Conservation (phyloP, 805 yeast species). For the Hanseniaspora clermontiae region DNA sequence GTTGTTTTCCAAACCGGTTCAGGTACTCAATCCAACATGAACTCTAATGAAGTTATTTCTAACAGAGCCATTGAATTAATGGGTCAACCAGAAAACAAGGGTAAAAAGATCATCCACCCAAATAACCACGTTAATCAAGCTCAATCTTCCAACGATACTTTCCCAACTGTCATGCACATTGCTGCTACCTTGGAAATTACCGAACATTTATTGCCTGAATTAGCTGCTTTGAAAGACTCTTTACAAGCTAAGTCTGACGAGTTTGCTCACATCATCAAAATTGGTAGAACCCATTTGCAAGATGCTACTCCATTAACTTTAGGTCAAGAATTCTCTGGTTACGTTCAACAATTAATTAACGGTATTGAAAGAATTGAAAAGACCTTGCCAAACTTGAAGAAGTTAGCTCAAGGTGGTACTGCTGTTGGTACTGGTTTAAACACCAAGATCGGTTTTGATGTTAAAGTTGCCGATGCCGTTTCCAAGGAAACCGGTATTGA, state of each 20-base stretch:
- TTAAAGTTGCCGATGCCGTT: constrained; percentile 74
- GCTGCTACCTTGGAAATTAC: constrained; percentile 90
- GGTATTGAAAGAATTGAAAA: constrained; percentile 80
- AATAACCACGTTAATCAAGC: constrained; percentile 98
- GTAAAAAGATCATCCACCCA: constrained; percentile 91
- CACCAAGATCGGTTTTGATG: constrained; percentile 83
- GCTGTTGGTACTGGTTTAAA: constrained; percentile 98
- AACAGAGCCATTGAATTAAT: constrained; percentile 94
- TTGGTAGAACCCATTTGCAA: constrained; percentile 97
- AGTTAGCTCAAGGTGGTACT: constrained; percentile 97
- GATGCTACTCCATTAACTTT: constrained; percentile 97
- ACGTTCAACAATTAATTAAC: constrained; percentile 81
- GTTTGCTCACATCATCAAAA: constrained; percentile 82
- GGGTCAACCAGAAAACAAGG: constrained; percentile 63
- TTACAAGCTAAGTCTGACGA: constrained; percentile 66
- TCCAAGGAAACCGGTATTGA: constrained; percentile 75
- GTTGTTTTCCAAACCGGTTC: constrained; percentile 99
- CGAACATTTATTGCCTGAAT: constrained; percentile 62
- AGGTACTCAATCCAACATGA: constrained; percentile 98
- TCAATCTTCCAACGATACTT: constrained; percentile 96
- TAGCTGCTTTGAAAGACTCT: constrained; percentile 65
- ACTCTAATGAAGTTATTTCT: constrained; percentile 96
- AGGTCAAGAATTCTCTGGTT: constrained; percentile 97
- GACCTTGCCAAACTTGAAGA: constrained; percentile 61
- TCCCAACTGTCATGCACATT: constrained; percentile 99